Conservation (phyloP, 2,329 filamentous ascomycete species). For the Microsporum canis region DNA sequence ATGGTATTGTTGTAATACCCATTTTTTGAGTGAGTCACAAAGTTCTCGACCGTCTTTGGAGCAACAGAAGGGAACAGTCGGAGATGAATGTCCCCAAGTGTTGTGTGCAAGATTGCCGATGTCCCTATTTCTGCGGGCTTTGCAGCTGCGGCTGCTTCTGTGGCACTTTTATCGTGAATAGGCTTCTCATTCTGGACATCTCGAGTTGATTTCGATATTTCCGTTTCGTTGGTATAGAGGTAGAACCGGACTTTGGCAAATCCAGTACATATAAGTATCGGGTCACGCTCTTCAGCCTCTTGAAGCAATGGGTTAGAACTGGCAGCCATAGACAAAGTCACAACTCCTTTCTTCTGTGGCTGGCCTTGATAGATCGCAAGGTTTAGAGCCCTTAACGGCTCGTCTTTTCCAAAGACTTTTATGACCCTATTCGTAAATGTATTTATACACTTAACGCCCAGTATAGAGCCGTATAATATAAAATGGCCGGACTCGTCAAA, state of each 20-base stretch:
- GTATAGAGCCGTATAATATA: slow-evolving; percentile 81
- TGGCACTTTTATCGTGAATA: slow-evolving; percentile 46
- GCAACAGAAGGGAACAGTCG: slow-evolving; percentile 87
- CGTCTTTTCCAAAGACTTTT: slow-evolving; percentile 80
- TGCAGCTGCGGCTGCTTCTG: slow-evolving; percentile 38
- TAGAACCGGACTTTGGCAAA: slow-evolving; percentile 88
- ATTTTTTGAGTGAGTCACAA: slow-evolving; percentile 76
- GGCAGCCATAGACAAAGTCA: slow-evolving; percentile 94
- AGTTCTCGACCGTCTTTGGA: slow-evolving; percentile 93
- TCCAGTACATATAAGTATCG: slow-evolving; percentile 74
- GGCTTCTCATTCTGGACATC: slow-evolving; percentile 95
- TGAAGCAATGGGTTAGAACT: slow-evolving; percentile 85
- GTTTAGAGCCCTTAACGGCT: slow-evolving; percentile 72
- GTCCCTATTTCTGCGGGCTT: slow-evolving; percentile 63
- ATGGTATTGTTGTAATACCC: slow-evolving; percentile 97
- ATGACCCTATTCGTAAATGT: slow-evolving; percentile 88
- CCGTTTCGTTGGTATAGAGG: slow-evolving; percentile 89
- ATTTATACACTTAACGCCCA: slow-evolving; percentile 91
- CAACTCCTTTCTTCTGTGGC: slow-evolving; percentile 83
- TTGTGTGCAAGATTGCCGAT: slow-evolving; percentile 79
- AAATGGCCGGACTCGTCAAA: slow-evolving; percentile 97
- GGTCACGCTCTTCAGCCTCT: slow-evolving; percentile 81
- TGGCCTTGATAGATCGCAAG: slow-evolving; percentile 87
- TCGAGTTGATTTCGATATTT: slow-evolving; percentile 68
- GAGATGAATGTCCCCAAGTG: slow-evolving; percentile 84